Percentiles rank a stretch among this genome's conserved stretches.
phyloP scores from a whole-genome alignment of 176 grass and related monocot genomes.

The Puya raimondii region DNA sequence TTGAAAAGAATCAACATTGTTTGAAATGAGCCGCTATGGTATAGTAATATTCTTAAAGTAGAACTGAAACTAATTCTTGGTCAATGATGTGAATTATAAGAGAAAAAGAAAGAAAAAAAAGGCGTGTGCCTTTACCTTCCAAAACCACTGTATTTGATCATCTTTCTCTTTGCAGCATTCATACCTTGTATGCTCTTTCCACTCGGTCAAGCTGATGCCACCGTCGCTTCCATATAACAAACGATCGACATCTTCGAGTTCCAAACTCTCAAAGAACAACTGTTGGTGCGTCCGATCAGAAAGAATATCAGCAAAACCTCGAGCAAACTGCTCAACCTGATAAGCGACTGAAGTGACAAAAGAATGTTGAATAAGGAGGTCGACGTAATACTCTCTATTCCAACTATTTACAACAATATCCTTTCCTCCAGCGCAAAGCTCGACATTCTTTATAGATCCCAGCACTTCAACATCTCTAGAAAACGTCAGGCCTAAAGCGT shows the following conservation, averaged over 20 bases:
- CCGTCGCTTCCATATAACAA: constrained; percentile 11
- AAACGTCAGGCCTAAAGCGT: constrained; percentile 21
- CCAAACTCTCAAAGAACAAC: constrained; percentile 20
- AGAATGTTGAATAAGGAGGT: constrained; percentile 11
- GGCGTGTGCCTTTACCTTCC: constrained; percentile 7
- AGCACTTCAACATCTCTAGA: constrained; percentile 7
- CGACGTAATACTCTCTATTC: constrained; percentile 13
- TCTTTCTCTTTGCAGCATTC: constrained; percentile 11
- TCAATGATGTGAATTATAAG: not conserved
- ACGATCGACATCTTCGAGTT: constrained; percentile 20
- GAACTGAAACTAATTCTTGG: not conserved
- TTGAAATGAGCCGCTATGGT: no score
- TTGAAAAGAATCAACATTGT: no score
- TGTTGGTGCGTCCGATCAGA: constrained; percentile 5
- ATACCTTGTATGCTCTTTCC: constrained; percentile 14
- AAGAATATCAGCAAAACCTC: constrained; percentile 24
- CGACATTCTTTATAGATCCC: constrained; percentile 7
- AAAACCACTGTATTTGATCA: constrained; percentile 20
- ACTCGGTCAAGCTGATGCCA: constrained; percentile 9
- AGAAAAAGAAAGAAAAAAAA: not conserved
- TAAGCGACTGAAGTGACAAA: constrained; percentile 21
- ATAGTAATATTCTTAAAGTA: no score
- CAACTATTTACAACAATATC: constrained; percentile 19
- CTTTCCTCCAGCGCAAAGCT: constrained; percentile 15
- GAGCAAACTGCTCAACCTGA: constrained; percentile 13